Evolutionary conservation across 495 filamentous ascomycete species (phyloP).

Genomic region (Neurospora pannonica): DNA sequence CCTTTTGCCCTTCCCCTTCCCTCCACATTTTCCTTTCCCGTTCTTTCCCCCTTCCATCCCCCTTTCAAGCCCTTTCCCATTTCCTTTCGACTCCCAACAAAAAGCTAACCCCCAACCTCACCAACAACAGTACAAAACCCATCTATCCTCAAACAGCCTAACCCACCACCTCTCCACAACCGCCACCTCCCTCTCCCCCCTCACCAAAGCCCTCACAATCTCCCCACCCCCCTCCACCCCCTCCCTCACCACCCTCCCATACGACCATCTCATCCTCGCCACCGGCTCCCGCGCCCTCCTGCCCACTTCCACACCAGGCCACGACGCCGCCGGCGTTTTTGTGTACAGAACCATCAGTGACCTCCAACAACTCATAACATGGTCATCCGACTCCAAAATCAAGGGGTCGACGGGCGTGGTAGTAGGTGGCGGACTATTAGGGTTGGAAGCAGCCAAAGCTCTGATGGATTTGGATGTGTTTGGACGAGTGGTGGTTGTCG

Average conservation of each 20-base stretch:
- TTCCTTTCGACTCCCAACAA: too few relatives aligned
- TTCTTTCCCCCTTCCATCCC: not conserved
- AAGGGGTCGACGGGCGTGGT: constrained; percentile 60
- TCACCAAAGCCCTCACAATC: constrained; percentile 63
- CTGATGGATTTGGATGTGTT: constrained; percentile 85
- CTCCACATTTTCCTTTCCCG: too few relatives aligned
- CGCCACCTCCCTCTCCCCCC: constrained; percentile 61
- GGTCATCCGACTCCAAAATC: constrained; percentile 47
- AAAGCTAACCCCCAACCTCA: too few relatives aligned
- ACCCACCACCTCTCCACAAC: constrained; percentile 77
- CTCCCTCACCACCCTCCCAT: constrained; percentile 82
- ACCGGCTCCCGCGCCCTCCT: constrained; percentile 88
- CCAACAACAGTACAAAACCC: too few relatives aligned
- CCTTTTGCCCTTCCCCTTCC: too few relatives aligned
- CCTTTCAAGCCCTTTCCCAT: too few relatives aligned
- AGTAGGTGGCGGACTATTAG: constrained; percentile 85
- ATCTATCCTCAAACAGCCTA: constrained; percentile 23
- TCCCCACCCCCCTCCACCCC: constrained; percentile 86
- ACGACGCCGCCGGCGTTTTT: constrained; percentile 82
- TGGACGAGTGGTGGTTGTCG: constrained; percentile 70
- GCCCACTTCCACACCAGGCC: constrained; percentile 68
- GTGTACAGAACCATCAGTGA: constrained; percentile 92
- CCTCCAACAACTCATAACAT: constrained; percentile 71
- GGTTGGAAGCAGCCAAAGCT: constrained; percentile 89
- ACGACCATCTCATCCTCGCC: constrained; percentile 83